Base-by-base conservation (phyloP, 768 basidiomycete species). In the Termitomyces sp. region DNA sequence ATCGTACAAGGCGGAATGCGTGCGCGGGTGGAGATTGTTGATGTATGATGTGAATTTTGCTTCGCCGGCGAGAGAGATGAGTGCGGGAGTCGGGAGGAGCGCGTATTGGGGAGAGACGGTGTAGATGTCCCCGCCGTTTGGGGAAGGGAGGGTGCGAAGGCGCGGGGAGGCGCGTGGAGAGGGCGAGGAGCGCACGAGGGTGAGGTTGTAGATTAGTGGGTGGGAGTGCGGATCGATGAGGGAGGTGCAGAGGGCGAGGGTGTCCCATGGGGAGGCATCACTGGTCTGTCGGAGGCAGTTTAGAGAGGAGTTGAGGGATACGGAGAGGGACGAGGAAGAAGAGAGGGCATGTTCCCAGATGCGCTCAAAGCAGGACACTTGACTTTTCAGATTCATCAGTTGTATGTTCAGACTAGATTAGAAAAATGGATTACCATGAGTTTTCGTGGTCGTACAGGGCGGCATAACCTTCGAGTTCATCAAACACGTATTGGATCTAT, bases 291-390 rank as follows among this genome's bases (percentile, higher is more conserved):
- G 65, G 12, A 77, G 65, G 9, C 18, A n/a, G 20, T 59, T 58
- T 12, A 78, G 62, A 7, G 61, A 59, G 31, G 61, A 24, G n/a
- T 63, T 63, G 31, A 79, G 59, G 12, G 57, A 33, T 18, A 46
- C 4, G 15, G 39, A 30, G 7, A 42, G 57, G 12, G 46, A 66
- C 63, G 27, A 76, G 49, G 36, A 74, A 55, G 36, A 52, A 33
- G 36, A 0, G 15, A 63, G 42, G 4, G 70, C 65, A 0, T 76
- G 74, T 62, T 82, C 76, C 81, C 81, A 84, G 22, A 84, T 79
- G 20, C 82, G 77, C 51, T 82, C 81, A 60, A 81, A 83, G 62
- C 78, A 81, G n/a, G 82, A 82, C 6, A 81, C 74, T 65, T 82
- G 75, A 62, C 82, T 84, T 5, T n/a, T 6, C 22, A 45, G 24